Conservation (phyloP, 495 filamentous ascomycete genomes). For the Entonaema liquescens region DNA sequence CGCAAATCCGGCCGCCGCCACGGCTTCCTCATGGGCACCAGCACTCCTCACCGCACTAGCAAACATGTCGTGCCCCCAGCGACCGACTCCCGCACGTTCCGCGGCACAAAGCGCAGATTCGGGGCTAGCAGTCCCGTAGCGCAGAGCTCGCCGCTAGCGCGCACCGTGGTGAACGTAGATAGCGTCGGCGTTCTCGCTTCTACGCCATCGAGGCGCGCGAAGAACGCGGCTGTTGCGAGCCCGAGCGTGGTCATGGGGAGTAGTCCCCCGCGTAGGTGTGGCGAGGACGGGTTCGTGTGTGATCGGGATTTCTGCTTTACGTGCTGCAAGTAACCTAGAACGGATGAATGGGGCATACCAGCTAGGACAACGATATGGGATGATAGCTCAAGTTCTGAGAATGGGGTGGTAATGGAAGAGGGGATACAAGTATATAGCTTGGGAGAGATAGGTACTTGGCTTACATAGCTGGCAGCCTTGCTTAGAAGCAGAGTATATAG, state of each 20-base stretch:
- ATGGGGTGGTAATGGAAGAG: no score
- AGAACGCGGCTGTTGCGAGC: no score
- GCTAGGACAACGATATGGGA: not conserved
- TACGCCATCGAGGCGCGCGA: conserved; percentile 20
- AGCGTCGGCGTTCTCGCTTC: not conserved
- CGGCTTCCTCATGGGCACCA: conserved; percentile 8
- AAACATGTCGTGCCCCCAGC: conserved; percentile 28
- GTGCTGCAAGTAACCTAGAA: conserved; percentile 44
- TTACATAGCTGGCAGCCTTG: not conserved
- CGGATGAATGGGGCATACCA: not conserved
- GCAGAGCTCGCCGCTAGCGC: conserved; percentile 39
- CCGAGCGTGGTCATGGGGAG: conserved; percentile 1
- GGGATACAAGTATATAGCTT: not conserved
- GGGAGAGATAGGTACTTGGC: not conserved
- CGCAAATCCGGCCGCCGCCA: conserved; percentile 20
- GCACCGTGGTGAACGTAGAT: conserved; percentile 17
- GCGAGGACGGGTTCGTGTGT: conserved; percentile 57
- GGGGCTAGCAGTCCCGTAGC: conserved; percentile 3
- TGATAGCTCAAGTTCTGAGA: no score
- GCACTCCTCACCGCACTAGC: conserved; percentile 10
- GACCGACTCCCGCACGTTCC: conserved; percentile 31
- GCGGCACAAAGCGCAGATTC: conserved; percentile 16
- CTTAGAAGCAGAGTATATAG: not conserved
- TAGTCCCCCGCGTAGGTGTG: conserved; percentile 53
- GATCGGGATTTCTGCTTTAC: conserved; percentile 60